A percentile compares a stretch with the other conserved stretches of the same genome.
These are phyloP conservation scores for Gastrolobium villosum DNA, from an alignment of 306 rosid genomes.

Conservation along the genomic window DNA sequence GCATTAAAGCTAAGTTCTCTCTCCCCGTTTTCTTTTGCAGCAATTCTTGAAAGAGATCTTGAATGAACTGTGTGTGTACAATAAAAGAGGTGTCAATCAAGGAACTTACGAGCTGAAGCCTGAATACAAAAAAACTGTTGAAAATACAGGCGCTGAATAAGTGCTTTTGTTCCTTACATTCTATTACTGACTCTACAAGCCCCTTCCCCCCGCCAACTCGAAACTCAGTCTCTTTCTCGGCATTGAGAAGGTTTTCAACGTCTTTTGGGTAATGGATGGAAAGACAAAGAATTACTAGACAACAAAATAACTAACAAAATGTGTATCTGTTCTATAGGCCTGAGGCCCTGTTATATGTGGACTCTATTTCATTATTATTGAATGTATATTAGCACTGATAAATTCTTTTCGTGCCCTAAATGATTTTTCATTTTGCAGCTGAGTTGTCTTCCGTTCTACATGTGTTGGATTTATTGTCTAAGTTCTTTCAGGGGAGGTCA, in stretches of 20 bases:
- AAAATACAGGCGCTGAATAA: slow-evolving; percentile 77
- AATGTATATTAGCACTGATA: too few species aligned
- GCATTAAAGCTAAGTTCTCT: neutral
- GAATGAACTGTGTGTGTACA: slow-evolving; percentile 94
- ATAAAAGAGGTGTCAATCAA: slow-evolving; percentile 97
- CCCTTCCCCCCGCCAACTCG: neutral
- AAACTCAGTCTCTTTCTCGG: slow-evolving; percentile 12
- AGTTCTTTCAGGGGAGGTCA: too few species aligned
- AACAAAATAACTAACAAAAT: slow-evolving; percentile 25
- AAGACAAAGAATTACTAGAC: slow-evolving; percentile 16
- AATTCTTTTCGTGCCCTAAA: too few species aligned
- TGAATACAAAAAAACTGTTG: slow-evolving; percentile 94
- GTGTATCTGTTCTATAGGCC: neutral
- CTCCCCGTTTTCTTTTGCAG: slow-evolving; percentile 60
- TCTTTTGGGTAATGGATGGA: slow-evolving; percentile 35
- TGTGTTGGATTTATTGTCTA: too few species aligned
- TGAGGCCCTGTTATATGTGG: too few species aligned
- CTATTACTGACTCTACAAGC: neutral
- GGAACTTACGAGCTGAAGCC: slow-evolving; percentile 99
- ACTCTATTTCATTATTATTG: too few species aligned
- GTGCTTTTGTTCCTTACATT: neutral
- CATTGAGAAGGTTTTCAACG: slow-evolving; percentile 9
- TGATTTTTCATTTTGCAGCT: too few species aligned
- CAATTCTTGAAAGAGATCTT: slow-evolving; percentile 99
- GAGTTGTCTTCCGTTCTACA: too few species aligned